Conservation (phyloP, 345 rosid genomes). For the Triadica sebifera region DNA sequence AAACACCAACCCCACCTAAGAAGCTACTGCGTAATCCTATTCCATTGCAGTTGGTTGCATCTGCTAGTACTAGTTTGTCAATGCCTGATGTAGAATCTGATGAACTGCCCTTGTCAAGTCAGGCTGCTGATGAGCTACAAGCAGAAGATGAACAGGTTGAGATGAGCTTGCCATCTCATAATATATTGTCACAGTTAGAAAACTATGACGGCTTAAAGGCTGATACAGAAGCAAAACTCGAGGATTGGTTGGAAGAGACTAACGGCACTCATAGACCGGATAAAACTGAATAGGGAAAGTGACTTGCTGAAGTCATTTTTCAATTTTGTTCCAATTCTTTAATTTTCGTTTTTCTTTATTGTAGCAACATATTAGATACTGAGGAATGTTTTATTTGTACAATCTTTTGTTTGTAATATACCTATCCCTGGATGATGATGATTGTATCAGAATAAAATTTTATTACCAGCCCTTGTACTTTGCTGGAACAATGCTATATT, state of each 20-base stretch:
- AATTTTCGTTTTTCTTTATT: background rate
- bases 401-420: conserved; percentile 9
- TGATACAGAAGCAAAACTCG: conserved; percentile 68
- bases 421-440: background rate
- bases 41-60: conserved; percentile 32
- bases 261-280: conserved; percentile 15
- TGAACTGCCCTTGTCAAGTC: conserved; percentile 52
- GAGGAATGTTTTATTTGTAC: background rate
- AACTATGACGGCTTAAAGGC: conserved; percentile 64
- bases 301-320: too few species aligned
- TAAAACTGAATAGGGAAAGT: conserved; percentile 3
- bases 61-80: conserved; percentile 44
- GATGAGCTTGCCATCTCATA: conserved; percentile 1
- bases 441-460: background rate
- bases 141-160: conserved; percentile 29
- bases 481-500: background rate
- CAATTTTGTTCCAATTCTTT: background rate
- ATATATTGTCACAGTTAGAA: conserved; percentile 27
- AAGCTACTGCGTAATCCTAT: conserved; percentile 26
- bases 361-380: background rate
- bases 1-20: conserved; percentile 25
- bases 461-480: background rate
- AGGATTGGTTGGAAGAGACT: conserved; percentile 71
- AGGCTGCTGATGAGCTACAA: conserved; percentile 38
- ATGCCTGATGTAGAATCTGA: conserved; percentile 42